phyloP scores from a whole-genome alignment of 2,329 filamentous ascomycete species.

The Aspergillus hiratsukae region DNA sequence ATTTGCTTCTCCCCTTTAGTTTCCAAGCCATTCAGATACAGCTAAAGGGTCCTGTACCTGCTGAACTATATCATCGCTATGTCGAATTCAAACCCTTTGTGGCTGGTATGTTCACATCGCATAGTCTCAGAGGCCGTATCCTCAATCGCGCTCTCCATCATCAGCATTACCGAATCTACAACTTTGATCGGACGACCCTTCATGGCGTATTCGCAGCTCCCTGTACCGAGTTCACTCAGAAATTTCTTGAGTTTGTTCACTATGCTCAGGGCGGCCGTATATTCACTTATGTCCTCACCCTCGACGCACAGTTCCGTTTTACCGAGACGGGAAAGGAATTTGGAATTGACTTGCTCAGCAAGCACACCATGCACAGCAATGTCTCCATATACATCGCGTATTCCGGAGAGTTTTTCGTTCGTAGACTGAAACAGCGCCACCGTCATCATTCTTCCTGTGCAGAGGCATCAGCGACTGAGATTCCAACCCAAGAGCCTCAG shows the following conservation, averaged over 20 bases:
- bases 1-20: constrained; percentile 40
- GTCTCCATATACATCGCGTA: constrained; percentile 88
- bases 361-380: constrained; percentile 96
- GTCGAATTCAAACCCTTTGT: constrained; percentile 92
- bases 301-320: constrained; percentile 83
- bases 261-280: constrained; percentile 80
- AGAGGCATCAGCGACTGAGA: constrained; percentile 31
- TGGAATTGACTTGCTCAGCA: constrained; percentile 85
- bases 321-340: constrained; percentile 96
- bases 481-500: constrained; percentile 24
- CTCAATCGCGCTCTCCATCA: constrained; percentile 83
- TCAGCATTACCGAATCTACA: constrained; percentile 85
- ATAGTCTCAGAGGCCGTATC: constrained; percentile 71
- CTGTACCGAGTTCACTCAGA: constrained; percentile 65
- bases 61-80: constrained; percentile 79
- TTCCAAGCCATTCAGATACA: constrained; percentile 95
- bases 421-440: constrained; percentile 55
- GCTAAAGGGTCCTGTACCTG: constrained; percentile 74
- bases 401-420: constrained; percentile 88
- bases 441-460: constrained; percentile 27
- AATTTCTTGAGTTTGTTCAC: constrained; percentile 82
- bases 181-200: constrained; percentile 72
- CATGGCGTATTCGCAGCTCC: constrained; percentile 65
- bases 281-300: constrained; percentile 86
- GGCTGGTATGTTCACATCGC: constrained; percentile 77